A percentile compares a stretch with the other conserved stretches of the same genome.
phyloP scores from a whole-genome alignment of 2,329 filamentous ascomycete genomes.

The Pleoardoris graminearum region DNA sequence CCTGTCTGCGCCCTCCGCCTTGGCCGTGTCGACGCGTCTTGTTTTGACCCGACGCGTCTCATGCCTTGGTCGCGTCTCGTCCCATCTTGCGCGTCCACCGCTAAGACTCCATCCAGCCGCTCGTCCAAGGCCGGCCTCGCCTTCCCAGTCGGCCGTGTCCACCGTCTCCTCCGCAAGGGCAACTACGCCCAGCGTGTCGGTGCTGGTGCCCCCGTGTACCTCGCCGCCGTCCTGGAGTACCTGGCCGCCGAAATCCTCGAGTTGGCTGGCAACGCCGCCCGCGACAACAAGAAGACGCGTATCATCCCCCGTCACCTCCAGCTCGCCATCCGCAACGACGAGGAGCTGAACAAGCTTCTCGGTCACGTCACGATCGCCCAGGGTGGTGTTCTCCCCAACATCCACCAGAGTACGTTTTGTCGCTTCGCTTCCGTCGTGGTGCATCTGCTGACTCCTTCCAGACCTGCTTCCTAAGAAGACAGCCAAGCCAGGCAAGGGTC shows the following conservation, averaged over 20 bases:
- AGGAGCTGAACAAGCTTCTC: constrained; percentile 98
- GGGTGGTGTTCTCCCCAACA: constrained; percentile 96
- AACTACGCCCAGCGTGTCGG: constrained; percentile 99
- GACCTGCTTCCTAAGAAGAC: constrained; percentile 99
- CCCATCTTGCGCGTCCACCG: constrained; percentile 7
- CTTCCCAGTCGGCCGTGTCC: constrained; percentile 98
- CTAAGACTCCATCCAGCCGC: constrained; percentile 65
- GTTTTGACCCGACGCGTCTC: constrained; percentile 48
- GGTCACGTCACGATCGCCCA: constrained; percentile 96
- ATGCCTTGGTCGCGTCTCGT: constrained; percentile 21
- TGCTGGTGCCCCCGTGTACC: constrained; percentile 96
- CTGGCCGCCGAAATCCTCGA: constrained; percentile 98
- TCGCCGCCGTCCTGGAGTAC: constrained; percentile 97
- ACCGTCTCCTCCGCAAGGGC: constrained; percentile 97
- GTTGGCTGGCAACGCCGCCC: constrained; percentile 96
- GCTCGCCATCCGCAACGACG: constrained; percentile 98
- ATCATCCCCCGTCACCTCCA: constrained; percentile 99
- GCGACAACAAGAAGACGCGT: constrained; percentile 99
- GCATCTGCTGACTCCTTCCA: constrained; percentile 54
- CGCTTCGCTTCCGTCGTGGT: constrained; percentile 1
- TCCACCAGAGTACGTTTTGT: constrained; percentile 82
- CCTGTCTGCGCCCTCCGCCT: constrained; percentile 3
- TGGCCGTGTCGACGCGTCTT: constrained; percentile 24
- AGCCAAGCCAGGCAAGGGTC: constrained; percentile 86
- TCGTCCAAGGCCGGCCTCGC: constrained; percentile 99